Percentiles rank a stretch among this genome's conserved stretches.
These are phyloP conservation scores for Ambrosia trifida DNA, from an alignment of 129 eudicot species.

Conservation along the genomic window DNA sequence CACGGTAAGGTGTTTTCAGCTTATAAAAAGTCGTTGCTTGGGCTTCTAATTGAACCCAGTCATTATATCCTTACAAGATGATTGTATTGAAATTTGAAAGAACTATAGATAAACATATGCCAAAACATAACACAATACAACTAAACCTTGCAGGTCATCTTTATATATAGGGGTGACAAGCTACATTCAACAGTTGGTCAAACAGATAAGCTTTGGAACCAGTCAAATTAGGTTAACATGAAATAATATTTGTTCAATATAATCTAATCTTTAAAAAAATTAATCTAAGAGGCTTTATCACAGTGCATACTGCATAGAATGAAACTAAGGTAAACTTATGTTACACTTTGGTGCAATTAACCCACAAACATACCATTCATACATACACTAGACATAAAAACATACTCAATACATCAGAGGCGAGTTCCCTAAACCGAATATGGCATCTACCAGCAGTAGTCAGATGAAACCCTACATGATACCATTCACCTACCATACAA, in stretches of 20 bases:
- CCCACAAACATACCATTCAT: background rate
- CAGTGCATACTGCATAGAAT: background rate
- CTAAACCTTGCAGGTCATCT: background rate
- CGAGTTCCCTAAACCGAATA: conserved; percentile 89
- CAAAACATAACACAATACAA: background rate
- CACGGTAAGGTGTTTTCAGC: background rate
- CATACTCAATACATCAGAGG: conserved; percentile 74
- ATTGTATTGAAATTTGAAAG: background rate
- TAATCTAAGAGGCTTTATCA: background rate
- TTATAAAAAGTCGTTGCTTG: background rate
- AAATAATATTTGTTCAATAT: too few species aligned
- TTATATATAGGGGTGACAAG: too few species aligned
- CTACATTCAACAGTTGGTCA: too few species aligned
- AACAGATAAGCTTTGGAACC: too few species aligned
- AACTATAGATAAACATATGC: background rate
- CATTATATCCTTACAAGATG: background rate
- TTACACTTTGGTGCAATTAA: background rate
- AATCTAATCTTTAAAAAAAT: background rate
- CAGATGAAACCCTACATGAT: conserved; percentile 86
- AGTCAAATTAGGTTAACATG: too few species aligned
- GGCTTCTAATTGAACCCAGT: background rate
- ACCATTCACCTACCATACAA: conserved; percentile 76
- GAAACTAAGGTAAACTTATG: background rate
- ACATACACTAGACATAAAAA: background rate
- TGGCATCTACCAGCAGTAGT: conserved; percentile 97